Conservation (phyloP, 2,329 filamentous ascomycete species). For the Erysiphe neolycopersici region DNA sequence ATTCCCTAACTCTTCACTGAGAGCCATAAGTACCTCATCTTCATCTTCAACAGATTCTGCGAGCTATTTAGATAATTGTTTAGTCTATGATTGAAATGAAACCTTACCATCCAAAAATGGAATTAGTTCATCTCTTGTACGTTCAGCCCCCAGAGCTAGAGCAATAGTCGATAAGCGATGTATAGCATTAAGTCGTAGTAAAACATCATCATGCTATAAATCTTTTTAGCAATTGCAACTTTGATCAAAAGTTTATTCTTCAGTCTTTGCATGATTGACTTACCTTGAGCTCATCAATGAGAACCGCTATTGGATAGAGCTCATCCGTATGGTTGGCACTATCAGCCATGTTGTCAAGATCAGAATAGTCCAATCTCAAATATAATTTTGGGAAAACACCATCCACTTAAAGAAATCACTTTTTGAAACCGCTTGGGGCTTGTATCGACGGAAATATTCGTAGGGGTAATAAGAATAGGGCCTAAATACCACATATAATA, state of each 20-base stretch:
- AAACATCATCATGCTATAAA: conserved; percentile 80
- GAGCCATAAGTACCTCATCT: conserved; percentile 86
- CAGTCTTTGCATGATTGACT: neutral
- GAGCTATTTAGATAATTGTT: conserved; percentile 12
- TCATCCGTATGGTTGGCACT: conserved; percentile 81
- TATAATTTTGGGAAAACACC: too few relatives aligned
- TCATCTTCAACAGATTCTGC: conserved; percentile 96
- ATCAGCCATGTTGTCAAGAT: conserved; percentile 50
- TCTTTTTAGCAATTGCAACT: conserved; percentile 6
- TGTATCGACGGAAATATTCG: too few relatives aligned
- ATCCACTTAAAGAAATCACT: too few relatives aligned
- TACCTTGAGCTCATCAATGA: conserved; percentile 99
- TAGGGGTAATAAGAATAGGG: too few relatives aligned
- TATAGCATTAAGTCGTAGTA: conserved; percentile 93
- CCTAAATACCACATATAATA: too few relatives aligned
- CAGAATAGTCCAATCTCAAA: conserved; percentile 2
- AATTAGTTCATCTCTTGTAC: conserved; percentile 94
- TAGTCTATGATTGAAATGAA: neutral
- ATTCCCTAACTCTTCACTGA: conserved; percentile 86
- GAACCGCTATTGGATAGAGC: conserved; percentile 97
- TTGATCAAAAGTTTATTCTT: neutral
- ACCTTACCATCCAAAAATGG: conserved; percentile 80
- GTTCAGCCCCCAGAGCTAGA: conserved; percentile 78
- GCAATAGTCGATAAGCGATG: conserved; percentile 96
- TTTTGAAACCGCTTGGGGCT: too few relatives aligned